Percentiles rank a stretch among this genome's conserved stretches.
phyloP scores from a whole-genome alignment of 305 asterid species.

The Fraxinus ornus region DNA sequence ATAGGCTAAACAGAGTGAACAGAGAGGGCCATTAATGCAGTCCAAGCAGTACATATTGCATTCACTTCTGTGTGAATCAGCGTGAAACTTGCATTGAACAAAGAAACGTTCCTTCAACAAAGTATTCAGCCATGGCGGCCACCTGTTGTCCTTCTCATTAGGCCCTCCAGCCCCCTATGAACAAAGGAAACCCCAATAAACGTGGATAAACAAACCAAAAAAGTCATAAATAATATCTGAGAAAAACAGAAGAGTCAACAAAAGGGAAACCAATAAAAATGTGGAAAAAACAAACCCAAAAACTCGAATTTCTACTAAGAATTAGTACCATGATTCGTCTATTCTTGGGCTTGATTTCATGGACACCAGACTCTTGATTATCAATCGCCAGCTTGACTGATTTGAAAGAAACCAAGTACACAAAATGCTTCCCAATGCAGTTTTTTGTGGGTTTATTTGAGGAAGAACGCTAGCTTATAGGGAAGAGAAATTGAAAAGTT shows the following conservation, averaged over 20 bases:
- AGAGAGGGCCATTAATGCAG: conserved; percentile 72
- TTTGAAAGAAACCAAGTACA: neutral
- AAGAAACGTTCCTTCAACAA: conserved; percentile 67
- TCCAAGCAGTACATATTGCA: conserved; percentile 94
- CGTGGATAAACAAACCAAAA: neutral
- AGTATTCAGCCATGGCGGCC: conserved; percentile 92
- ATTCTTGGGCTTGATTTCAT: conserved; percentile 67
- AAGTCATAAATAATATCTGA: neutral
- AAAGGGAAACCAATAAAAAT: neutral
- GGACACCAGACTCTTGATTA: conserved; percentile 56
- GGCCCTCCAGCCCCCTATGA: conserved; percentile 57
- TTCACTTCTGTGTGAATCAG: conserved; percentile 83
- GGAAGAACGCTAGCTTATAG: conserved; percentile 10
- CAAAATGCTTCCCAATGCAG: conserved; percentile 4
- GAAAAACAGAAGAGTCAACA: neutral
- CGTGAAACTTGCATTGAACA: conserved; percentile 68
- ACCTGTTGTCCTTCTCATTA: conserved; percentile 60
- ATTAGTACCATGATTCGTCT: conserved; percentile 69
- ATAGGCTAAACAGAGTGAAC: conserved; percentile 64
- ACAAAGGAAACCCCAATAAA: neutral
- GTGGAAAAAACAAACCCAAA: neutral
- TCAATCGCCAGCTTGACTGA: conserved; percentile 74
- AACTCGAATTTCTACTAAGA: neutral
- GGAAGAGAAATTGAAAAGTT: conserved; percentile 23
- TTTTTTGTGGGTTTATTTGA: neutral